These are phyloP conservation scores for Cardamine resedifolia DNA, from an alignment of 345 rosid species.

Conservation along the genomic window DNA sequence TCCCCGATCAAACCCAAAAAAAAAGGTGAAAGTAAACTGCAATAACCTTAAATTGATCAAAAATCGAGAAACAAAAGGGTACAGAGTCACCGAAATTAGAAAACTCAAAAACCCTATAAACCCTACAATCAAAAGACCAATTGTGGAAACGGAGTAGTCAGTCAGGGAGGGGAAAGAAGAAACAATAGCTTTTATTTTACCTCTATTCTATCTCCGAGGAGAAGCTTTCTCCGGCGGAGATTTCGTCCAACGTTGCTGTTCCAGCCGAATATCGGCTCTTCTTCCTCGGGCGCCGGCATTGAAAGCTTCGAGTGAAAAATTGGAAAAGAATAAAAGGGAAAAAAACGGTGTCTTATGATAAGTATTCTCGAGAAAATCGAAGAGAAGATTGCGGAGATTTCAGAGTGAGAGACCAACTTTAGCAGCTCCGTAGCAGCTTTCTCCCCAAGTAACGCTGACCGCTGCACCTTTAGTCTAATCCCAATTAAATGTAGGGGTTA, in stretches of 20 bases:
- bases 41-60: constrained; percentile 6
- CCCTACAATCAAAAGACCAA: constrained; percentile 4
- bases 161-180: not conserved
- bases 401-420: not conserved
- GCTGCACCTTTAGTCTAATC: not conserved
- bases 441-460: constrained; percentile 28
- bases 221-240: constrained; percentile 29
- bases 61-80: not conserved
- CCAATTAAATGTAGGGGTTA: not conserved
- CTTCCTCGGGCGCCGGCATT: constrained; percentile 21
- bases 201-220: constrained; percentile 37
- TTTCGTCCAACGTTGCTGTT: constrained; percentile 14
- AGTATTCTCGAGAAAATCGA: not conserved
- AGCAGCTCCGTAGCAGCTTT: constrained; percentile 24
- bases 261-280: constrained; percentile 28
- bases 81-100: not conserved
- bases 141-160: not conserved
- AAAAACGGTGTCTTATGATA: not conserved
- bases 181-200: constrained; percentile 6
- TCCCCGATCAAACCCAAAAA: constrained; percentile 10
- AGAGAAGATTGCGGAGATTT: not conserved
- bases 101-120: constrained; percentile 19
- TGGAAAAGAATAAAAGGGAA: not conserved
- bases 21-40: constrained; percentile 1
- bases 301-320: not conserved